Evolutionary conservation across 2,329 filamentous ascomycete species (phyloP), one percentile per base, ranked within the genome.

Genomic region (Hymenoscyphus repandus): DNA sequence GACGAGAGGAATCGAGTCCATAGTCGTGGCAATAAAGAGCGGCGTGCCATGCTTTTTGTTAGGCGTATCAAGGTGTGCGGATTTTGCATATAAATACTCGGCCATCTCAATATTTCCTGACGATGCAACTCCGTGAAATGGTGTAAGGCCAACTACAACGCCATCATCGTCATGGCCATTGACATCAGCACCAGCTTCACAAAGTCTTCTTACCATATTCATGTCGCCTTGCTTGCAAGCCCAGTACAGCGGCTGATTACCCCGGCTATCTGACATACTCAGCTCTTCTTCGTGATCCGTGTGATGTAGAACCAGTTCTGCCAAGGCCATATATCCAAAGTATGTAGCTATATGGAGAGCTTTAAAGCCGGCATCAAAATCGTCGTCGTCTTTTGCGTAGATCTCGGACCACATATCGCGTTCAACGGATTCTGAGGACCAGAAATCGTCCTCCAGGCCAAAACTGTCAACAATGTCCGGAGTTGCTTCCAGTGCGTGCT

Each of bases 401-500:
- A 36, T 34, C 11, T 20, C 13, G n/a, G 31, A 17, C 43, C 43
- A 45, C 33, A 36, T 22, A 6, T n/a, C 22, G 3, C 43, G 30
- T 11, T 45, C 32, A 20, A 22, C 33, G 1, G 43, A 45, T 17
- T 20, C 43, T 5, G 36, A 20, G 9, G 22, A 20, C 43, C 43
- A 45, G 43, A 45, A 45, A 6, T 22, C 20, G 10, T 45, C 43
- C 12, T 45, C 17, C 12, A 45, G 32, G 32, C 33, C 43, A 20
- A 45, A 45, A 36, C 43, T 34, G 22, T 45, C 43, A 33, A 45
- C 32, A n/a, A 45, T 45, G 22, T 45, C 43, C 22, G 43, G 33
- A 2, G 43, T 45, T n/a, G 43, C 43, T 45, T 45, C 33, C 12
- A 45, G 20, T 12, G 43, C 43, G 5, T 45, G 43, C 17, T 45